These are phyloP conservation scores for Penicillium corylophilum DNA, from an alignment of 2,329 filamentous ascomycete species.

Conservation along the genomic window DNA sequence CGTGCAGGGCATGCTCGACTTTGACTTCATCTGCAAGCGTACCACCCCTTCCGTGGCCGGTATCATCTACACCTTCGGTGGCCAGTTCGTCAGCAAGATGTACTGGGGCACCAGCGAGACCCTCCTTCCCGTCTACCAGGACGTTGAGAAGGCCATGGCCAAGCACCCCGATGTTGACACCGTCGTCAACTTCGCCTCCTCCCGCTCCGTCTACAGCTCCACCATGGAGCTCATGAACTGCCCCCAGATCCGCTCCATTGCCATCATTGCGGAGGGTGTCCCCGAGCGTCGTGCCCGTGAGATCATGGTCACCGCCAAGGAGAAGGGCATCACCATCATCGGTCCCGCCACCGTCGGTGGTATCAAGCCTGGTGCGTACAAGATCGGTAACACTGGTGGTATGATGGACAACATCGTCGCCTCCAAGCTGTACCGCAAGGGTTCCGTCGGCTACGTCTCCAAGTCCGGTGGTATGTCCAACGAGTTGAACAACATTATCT, in stretches of 20 bases:
- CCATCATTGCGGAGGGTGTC: slow-evolving; percentile 99
- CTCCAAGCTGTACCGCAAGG: slow-evolving; percentile 99
- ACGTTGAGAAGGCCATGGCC: slow-evolving; percentile 83
- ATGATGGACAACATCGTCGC: slow-evolving; percentile 99
- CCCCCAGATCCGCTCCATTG: slow-evolving; percentile 97
- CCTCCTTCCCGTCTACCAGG: slow-evolving; percentile 95
- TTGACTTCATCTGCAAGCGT: slow-evolving; percentile 99
- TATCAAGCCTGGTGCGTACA: slow-evolving; percentile 99
- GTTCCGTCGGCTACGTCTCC: slow-evolving; percentile 98
- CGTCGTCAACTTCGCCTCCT: slow-evolving; percentile 99
- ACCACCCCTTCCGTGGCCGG: slow-evolving; percentile 92
- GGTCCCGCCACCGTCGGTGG: slow-evolving; percentile 97
- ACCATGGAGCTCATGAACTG: slow-evolving; percentile 98
- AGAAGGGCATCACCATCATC: slow-evolving; percentile 99
- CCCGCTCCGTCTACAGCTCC: slow-evolving; percentile 95
- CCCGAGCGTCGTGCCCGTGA: slow-evolving; percentile 97
- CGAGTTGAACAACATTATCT: slow-evolving; percentile 99
- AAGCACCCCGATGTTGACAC: slow-evolving; percentile 98
- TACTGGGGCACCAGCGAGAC: slow-evolving; percentile 99
- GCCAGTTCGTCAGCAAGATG: slow-evolving; percentile 99
- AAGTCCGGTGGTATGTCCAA: slow-evolving; percentile 99
- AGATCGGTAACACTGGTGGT: slow-evolving; percentile 99
- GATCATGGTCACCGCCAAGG: slow-evolving; percentile 92
- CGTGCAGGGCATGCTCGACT: slow-evolving; percentile 93
- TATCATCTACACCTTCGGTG: slow-evolving; percentile 99